These are phyloP conservation scores for Mortierella antarctica DNA, from an alignment of 192 early-diverging fungal species.

Conservation along the genomic window DNA sequence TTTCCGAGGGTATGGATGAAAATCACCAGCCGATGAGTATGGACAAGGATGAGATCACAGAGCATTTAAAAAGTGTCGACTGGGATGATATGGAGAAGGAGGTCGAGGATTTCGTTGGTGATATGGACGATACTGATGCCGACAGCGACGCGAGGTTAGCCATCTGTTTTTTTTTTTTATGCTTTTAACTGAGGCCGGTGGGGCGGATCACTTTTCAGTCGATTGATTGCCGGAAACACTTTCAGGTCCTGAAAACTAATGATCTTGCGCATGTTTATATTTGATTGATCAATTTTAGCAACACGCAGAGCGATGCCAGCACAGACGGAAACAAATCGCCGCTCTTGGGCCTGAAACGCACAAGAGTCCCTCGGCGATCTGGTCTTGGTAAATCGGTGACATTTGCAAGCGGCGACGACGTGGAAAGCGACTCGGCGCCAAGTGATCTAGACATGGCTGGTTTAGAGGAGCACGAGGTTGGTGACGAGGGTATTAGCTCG, in stretches of 20 bases:
- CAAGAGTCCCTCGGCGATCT: conserved; percentile 31
- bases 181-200: no score
- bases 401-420: conserved; percentile 31
- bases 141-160: conserved; percentile 60
- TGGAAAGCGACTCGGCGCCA: conserved; percentile 2
- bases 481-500: conserved; percentile 1
- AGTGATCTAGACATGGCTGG: conserved; percentile 2
- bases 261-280: background rate
- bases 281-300: conserved; percentile 41
- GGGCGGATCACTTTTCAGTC: no score
- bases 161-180: conserved; percentile 19
- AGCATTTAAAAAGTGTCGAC: conserved; percentile 40
- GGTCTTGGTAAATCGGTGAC: conserved; percentile 26
- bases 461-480: conserved; percentile 5
- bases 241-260: no score
- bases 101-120: conserved; percentile 65
- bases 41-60: conserved; percentile 11
- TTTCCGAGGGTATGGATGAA: conserved; percentile 59
- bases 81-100: conserved; percentile 65
- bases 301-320: conserved; percentile 43
- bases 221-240: no score
- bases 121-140: conserved; percentile 65
- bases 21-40: conserved; percentile 27
- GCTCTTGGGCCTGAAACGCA: conserved; percentile 30
- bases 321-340: conserved; percentile 30